A percentile compares a stretch with the other conserved stretches of the same genome.
phyloP scores from a whole-genome alignment of 2,329 filamentous ascomycete genomes.

The Bimuria novae-zelandiae region DNA sequence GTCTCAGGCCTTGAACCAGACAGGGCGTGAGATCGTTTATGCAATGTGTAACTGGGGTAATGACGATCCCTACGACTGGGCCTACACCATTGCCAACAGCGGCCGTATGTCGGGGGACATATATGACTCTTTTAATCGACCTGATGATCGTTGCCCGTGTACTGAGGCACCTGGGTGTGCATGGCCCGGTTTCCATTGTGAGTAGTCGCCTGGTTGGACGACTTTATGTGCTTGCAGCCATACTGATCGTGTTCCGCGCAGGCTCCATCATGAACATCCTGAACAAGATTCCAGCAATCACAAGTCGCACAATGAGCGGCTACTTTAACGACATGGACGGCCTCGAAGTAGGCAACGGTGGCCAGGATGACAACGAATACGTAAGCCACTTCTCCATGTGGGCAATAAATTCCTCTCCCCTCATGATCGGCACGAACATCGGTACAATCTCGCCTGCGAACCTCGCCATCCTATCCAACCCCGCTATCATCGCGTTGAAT shows the following conservation, averaged over 20 bases:
- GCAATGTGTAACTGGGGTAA: constrained; percentile 59
- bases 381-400: constrained; percentile 41
- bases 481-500: constrained; percentile 47
- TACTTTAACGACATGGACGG: not conserved
- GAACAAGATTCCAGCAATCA: constrained; percentile 17
- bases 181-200: constrained; percentile 32
- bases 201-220: too few relatives aligned
- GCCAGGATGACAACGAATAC: constrained; percentile 34
- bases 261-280: constrained; percentile 46
- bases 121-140: constrained; percentile 36
- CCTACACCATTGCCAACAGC: constrained; percentile 39
- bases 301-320: not conserved
- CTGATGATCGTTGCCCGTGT: constrained; percentile 33
- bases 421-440: constrained; percentile 49
- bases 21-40: constrained; percentile 34
- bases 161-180: constrained; percentile 30
- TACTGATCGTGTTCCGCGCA: too few relatives aligned
- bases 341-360: constrained; percentile 38
- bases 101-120: constrained; percentile 42
- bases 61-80: constrained; percentile 48
- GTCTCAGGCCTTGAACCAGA: constrained; percentile 54
- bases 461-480: constrained; percentile 25
- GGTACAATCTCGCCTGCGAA: constrained; percentile 29
- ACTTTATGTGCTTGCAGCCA: too few relatives aligned
- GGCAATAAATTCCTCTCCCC: constrained; percentile 46